Evolutionary conservation across 2,329 filamentous ascomycete species (phyloP).

Genomic region (Zymoseptoria crescenta): DNA sequence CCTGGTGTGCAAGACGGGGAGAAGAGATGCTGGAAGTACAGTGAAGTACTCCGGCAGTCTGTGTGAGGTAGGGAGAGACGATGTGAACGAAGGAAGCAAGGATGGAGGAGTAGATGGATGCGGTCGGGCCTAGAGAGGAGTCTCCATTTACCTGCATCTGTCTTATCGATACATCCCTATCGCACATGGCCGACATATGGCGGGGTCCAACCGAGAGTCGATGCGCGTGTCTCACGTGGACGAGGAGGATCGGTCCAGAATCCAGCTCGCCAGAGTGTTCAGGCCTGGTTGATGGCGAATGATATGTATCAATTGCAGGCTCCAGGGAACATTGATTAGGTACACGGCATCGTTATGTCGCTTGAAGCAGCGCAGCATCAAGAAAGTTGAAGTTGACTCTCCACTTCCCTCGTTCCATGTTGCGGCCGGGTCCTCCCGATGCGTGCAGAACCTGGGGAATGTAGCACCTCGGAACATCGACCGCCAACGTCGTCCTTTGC

Average conservation of each 20-base stretch:
- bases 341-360: background rate
- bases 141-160: background rate
- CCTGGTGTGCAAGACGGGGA: background rate
- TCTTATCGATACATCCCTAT: background rate
- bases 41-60: background rate
- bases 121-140: background rate
- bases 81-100: background rate
- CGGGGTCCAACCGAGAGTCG: background rate
- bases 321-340: background rate
- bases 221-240: background rate
- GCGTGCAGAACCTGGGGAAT: background rate
- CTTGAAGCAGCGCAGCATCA: background rate
- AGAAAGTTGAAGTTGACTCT: background rate
- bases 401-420: too few relatives aligned
- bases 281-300: background rate
- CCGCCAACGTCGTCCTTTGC: background rate
- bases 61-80: background rate
- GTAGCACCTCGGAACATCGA: background rate
- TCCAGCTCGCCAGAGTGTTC: background rate
- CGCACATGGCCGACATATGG: background rate
- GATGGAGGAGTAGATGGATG: background rate
- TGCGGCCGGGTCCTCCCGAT: background rate
- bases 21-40: background rate
- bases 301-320: background rate
- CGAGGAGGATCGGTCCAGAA: background rate